Base-by-base conservation (phyloP, 2,329 filamentous ascomycete species). In the Scytalidium sp. region DNA sequence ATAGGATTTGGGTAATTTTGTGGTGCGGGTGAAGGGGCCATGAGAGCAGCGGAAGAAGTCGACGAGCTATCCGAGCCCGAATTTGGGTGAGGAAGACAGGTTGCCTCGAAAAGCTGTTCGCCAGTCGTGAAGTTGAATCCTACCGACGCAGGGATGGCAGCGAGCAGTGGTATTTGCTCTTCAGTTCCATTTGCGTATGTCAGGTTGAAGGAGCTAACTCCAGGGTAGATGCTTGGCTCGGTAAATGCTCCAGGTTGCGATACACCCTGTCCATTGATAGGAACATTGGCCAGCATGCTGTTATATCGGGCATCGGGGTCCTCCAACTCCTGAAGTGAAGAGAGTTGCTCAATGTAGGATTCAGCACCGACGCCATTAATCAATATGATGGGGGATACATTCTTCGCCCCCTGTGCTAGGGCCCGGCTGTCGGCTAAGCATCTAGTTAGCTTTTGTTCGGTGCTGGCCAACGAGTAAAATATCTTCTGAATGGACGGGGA, bases 311-410 rank as follows among this genome's bases (percentile, higher is more conserved):
- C 32, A 15, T 36, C 32, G 15, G 32, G 32, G 15, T 36, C 32
- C 32, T 36, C 11, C 11, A 36, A 36, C 13, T 4, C 6, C 15
- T 36, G 32, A n/a, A 15, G 5, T n/a, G 32, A 36, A 36, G 32
- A 36, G 32, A 36, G 15, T 15, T 36, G 32, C 13, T 36, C 15
- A 19, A 21, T 42, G 23, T 36, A 19, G 2, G 23, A 36, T 19
- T 47, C 39, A 13, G 13, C 8, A 13, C 20, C 44, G 8, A 23
- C 4, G 19, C 23, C n/a, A 21, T 48, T 48, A 9, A 21, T 20
- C 13, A 51, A 45, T 7, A 48, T n/a, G 4, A 36, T n/a, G 3
- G 9, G 23, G 6, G 27, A 47, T 51, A 23, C 29, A 48, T n/a
- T 41, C 44, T 19, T 29, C 45, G n/a, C 47, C 7, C n/a, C 45